These are phyloP conservation scores for Jamesozyma piceae DNA, from an alignment of 805 yeast species.

Conservation along the genomic window DNA sequence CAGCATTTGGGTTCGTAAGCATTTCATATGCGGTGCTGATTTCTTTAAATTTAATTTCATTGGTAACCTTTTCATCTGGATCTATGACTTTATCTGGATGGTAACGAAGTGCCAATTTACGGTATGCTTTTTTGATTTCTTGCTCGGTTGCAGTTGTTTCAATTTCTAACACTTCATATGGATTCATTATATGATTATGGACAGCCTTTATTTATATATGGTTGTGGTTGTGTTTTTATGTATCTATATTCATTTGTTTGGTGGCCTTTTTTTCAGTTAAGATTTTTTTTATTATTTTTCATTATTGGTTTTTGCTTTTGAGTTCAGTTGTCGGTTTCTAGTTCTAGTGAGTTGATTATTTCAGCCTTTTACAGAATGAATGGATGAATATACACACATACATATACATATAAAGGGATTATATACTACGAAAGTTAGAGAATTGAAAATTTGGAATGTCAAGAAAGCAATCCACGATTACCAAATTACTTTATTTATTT, in stretches of 20 bases:
- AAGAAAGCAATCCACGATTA: too few species aligned
- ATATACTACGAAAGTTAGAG: too few species aligned
- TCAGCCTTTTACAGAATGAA: too few species aligned
- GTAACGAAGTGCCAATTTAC: conserved; percentile 67
- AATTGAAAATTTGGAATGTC: too few species aligned
- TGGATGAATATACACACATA: too few species aligned
- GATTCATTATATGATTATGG: conserved; percentile 2
- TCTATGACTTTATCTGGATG: conserved; percentile 87
- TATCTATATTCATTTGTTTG: not conserved
- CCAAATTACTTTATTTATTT: too few species aligned
- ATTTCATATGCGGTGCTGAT: conserved; percentile 80
- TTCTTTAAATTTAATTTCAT: conserved; percentile 76
- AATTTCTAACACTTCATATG: conserved; percentile 64
- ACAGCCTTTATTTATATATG: not conserved
- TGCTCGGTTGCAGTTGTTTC: conserved; percentile 50
- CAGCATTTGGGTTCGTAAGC: conserved; percentile 60
- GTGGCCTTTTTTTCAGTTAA: too few species aligned
- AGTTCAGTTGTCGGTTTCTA: too few species aligned
- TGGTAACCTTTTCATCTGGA: conserved; percentile 49
- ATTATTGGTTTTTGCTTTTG: too few species aligned
- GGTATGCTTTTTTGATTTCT: conserved; percentile 78
- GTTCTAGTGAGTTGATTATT: too few species aligned
- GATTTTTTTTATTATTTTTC: too few species aligned
- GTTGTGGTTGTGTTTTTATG: not conserved
- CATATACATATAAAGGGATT: too few species aligned